Conservation (phyloP, 192 early-diverging fungal genomes). For the Backusella morwellensis region DNA sequence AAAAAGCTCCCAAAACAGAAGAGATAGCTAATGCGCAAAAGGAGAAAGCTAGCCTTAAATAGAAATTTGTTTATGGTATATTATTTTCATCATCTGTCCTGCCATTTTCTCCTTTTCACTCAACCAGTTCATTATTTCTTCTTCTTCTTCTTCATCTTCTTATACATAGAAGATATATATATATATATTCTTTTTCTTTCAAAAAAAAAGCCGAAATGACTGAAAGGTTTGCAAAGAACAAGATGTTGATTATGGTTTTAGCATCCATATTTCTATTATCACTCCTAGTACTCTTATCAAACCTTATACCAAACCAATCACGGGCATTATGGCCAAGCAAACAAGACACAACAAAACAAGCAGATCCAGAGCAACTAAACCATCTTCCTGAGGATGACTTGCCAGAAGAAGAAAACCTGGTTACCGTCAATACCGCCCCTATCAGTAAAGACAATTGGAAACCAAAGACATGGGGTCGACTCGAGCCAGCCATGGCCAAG, state of each 20-base stretch:
- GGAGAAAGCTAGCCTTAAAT: not conserved
- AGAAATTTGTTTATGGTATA: not conserved
- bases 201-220: not conserved
- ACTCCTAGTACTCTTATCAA: not conserved
- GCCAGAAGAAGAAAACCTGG: constrained; percentile 11
- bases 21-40: not conserved
- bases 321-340: not conserved
- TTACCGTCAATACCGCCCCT: not conserved
- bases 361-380: not conserved
- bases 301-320: not conserved
- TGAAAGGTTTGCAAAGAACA: constrained; percentile 7
- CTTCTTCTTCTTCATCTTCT: not conserved
- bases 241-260: not conserved
- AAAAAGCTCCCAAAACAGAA: not conserved
- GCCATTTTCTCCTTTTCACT: not conserved
- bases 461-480: constrained; percentile 5
- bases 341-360: not conserved
- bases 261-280: constrained; percentile 1
- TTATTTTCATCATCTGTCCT: not conserved
- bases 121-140: too few species aligned
- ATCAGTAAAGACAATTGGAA: not conserved
- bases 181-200: not conserved
- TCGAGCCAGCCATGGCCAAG: not conserved
- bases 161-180: too few species aligned
- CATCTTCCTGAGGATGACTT: not conserved